Percentiles rank a stretch among this genome's conserved stretches.
Conservation (phyloP, 176 grass and related monocot genomes). For the Guadua angustifolia region DNA sequence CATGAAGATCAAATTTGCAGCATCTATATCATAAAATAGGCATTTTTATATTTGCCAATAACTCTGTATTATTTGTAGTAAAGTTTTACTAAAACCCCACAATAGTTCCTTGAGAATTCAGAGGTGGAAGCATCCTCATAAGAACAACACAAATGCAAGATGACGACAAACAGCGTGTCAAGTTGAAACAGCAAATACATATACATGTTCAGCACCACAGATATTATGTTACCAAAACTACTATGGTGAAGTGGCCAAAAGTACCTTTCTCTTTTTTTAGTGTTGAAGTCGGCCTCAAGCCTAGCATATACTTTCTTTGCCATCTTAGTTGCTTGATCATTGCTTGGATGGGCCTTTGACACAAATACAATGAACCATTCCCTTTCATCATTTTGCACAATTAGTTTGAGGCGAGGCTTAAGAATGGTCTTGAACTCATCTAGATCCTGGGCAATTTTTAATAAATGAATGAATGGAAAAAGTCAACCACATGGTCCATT, state of each 20-base stretch:
- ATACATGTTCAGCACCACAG: slow-evolving; percentile 20
- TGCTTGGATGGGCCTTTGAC: slow-evolving; percentile 86
- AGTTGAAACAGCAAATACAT: slow-evolving; percentile 24
- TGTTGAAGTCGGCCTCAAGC: slow-evolving; percentile 97
- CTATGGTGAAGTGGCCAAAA: background rate
- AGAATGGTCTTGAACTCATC: slow-evolving; percentile 98
- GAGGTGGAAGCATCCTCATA: slow-evolving; percentile 4
- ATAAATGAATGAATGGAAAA: slow-evolving; percentile 22
- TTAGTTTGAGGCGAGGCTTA: slow-evolving; percentile 94
- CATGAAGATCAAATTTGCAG: slow-evolving; percentile 97
- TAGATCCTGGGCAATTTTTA: slow-evolving; percentile 70
- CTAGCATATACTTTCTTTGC: slow-evolving; percentile 90
- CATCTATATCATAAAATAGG: slow-evolving; percentile 59
- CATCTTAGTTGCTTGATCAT: slow-evolving; percentile 93
- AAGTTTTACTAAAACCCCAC: background rate
- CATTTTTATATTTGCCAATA: slow-evolving; percentile 33
- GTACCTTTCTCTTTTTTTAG: slow-evolving; percentile 96
- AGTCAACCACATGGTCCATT: slow-evolving; percentile 26
- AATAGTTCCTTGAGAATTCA: slow-evolving; percentile 29
- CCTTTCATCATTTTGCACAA: slow-evolving; percentile 96
- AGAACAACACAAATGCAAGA: slow-evolving; percentile 28
- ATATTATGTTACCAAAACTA: slow-evolving; percentile 22
- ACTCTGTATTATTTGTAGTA: slow-evolving; percentile 13
- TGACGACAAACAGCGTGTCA: background rate
- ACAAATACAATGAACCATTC: slow-evolving; percentile 99